Evolutionary conservation across 257 asterid species (phyloP).

Genomic region (Solanum pimpinellifolium): DNA sequence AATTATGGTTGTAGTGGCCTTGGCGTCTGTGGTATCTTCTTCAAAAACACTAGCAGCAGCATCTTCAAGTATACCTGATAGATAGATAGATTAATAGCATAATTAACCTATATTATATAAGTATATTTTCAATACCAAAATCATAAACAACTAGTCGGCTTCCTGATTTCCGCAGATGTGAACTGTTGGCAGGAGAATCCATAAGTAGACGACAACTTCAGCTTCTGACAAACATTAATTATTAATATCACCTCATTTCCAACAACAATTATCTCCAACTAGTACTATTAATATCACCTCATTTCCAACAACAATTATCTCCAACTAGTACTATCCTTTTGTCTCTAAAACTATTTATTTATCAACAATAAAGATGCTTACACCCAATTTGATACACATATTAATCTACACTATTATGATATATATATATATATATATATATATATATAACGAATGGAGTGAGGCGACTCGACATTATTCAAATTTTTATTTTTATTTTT

Average conservation of each 20-base stretch:
- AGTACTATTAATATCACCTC: no score
- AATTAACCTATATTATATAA: neutral
- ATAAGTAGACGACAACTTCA: slow-evolving; percentile 15
- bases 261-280: no score
- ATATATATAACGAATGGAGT: neutral
- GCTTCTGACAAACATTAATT: neutral
- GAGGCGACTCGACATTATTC: neutral
- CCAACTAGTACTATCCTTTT: no score
- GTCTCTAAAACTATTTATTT: no score
- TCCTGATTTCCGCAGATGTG: slow-evolving; percentile 83
- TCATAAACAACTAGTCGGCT: slow-evolving; percentile 78
- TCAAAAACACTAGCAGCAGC: slow-evolving; percentile 32
- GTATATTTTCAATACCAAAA: slow-evolving; percentile 27
- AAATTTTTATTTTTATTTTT: no score
- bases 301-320: no score
- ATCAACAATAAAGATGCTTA: neutral
- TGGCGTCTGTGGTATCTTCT: slow-evolving; percentile 40
- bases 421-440: no score
- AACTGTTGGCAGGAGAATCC: slow-evolving; percentile 52
- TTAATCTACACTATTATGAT: no score
- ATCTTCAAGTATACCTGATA: slow-evolving; percentile 30
- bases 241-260: no score
- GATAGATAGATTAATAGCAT: neutral
- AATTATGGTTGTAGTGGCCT: slow-evolving; percentile 32
- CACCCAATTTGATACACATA: neutral